Evolutionary conservation across 176 grass and related monocot genomes (phyloP).

Genomic region (Juncus inflexus): DNA sequence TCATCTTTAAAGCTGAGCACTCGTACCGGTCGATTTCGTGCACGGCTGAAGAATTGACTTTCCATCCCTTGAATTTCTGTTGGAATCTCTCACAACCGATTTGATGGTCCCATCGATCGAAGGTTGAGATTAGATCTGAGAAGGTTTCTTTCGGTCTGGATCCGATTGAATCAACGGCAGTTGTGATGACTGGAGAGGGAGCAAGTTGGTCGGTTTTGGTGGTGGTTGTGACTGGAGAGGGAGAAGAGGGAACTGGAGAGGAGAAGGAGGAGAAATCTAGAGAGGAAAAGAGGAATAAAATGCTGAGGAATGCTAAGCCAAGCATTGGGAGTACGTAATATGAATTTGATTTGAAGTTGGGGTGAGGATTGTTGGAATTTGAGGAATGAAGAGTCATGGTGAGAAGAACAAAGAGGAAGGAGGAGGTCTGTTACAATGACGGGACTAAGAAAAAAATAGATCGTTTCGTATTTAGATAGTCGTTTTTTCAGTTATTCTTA

Average conservation of each 20-base stretch:
- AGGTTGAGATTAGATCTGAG: constrained; percentile 30
- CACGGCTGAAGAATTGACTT: constrained; percentile 28
- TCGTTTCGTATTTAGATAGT: constrained; percentile 16
- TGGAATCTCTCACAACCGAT: constrained; percentile 38
- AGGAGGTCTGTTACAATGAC: neutral
- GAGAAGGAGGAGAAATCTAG: constrained; percentile 24
- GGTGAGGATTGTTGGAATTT: neutral
- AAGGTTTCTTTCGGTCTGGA: constrained; percentile 29
- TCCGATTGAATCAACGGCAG: constrained; percentile 20
- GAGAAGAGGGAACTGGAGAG: constrained; percentile 19
- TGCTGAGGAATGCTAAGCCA: constrained; percentile 1
- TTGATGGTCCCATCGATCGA: constrained; percentile 36
- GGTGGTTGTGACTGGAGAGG: neutral
- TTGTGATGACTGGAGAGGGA: constrained; percentile 1
- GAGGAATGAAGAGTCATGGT: neutral
- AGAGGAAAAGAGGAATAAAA: constrained; percentile 5
- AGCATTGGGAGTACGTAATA: constrained; percentile 26
- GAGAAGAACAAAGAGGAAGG: neutral
- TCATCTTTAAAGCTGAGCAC: constrained; percentile 24
- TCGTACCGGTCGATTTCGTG: constrained; percentile 24
- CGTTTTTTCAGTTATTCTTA: too few species aligned
- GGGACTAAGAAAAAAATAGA: constrained; percentile 1
- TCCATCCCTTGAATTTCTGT: constrained; percentile 29
- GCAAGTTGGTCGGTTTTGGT: neutral
- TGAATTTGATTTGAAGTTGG: constrained; percentile 17